Conservation (phyloP, 257 asterid genomes). For the Plectranthus barbatus region DNA sequence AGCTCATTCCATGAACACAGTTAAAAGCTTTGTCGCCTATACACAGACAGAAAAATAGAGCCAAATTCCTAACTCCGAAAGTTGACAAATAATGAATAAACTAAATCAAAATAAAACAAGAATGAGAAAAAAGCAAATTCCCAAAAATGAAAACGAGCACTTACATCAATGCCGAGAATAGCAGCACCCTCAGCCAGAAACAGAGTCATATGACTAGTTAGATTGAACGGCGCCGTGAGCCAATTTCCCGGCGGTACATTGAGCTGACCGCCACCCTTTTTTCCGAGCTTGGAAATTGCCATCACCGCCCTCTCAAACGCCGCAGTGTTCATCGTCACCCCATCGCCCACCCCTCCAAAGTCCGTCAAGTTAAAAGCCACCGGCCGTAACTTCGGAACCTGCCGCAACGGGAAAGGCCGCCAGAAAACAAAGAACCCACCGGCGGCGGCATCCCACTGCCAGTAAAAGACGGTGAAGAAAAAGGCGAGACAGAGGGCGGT, state of each 20-base stretch:
- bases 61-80: background rate
- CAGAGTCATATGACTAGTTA: conserved; percentile 78
- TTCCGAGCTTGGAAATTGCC: conserved; percentile 53
- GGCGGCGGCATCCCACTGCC: conserved; percentile 39
- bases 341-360: conserved; percentile 81
- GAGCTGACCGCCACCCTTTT: conserved; percentile 73
- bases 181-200: conserved; percentile 76
- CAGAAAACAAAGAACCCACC: conserved; percentile 34
- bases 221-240: conserved; percentile 84
- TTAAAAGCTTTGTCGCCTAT: background rate
- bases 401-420: conserved; percentile 25
- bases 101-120: background rate
- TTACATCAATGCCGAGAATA: conserved; percentile 68
- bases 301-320: conserved; percentile 64
- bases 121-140: background rate
- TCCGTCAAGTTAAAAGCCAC: conserved; percentile 58
- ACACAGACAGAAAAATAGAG: background rate
- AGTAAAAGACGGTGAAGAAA: conserved; percentile 31
- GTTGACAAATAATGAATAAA: background rate
- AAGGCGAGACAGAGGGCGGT: conserved; percentile 28
- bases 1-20: background rate
- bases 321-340: conserved; percentile 51
- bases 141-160: conserved; percentile 8
- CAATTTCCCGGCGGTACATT: conserved; percentile 71
- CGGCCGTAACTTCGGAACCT: conserved; percentile 45